phyloP scores from a whole-genome alignment of 2,329 filamentous ascomycete genomes.

The Cercospora sojina region DNA sequence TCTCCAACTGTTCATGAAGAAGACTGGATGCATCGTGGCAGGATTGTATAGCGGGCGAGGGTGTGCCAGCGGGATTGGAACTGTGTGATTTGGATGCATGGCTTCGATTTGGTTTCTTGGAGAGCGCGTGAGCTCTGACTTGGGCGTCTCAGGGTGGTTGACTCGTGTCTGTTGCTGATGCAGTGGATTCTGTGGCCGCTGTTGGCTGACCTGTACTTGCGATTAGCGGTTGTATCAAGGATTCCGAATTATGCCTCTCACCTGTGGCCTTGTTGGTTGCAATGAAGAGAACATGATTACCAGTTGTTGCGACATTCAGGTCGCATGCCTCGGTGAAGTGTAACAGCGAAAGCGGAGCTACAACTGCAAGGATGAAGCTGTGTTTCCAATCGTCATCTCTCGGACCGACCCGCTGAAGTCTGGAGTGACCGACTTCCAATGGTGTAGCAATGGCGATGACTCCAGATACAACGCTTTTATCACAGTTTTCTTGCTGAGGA shows the following conservation, averaged over 20 bases:
- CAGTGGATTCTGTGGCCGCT: conserved; percentile 20
- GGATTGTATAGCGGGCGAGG: conserved; percentile 49
- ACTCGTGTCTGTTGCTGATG: conserved; percentile 36
- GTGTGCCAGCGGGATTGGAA: conserved; percentile 3
- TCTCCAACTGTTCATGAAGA: conserved; percentile 66
- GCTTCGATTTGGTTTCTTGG: conserved; percentile 52
- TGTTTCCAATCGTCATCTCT: not conserved
- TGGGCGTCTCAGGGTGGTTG: conserved; percentile 31
- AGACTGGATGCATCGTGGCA: conserved; percentile 68
- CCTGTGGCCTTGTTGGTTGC: conserved; percentile 23
- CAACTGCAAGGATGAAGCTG: conserved; percentile 8
- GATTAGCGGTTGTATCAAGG: not conserved
- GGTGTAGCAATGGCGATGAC: not conserved
- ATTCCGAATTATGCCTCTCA: not conserved
- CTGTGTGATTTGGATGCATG: conserved; percentile 42
- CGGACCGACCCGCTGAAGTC: conserved; percentile 9
- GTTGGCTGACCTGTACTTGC: conserved; percentile 16
- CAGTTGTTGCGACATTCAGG: not conserved
- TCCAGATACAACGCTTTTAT: not conserved
- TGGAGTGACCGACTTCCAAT: not conserved
- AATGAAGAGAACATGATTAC: conserved; percentile 20
- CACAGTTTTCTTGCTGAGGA: not conserved
- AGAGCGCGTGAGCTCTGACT: conserved; percentile 15
- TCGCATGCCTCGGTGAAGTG: conserved; percentile 14
- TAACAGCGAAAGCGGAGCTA: conserved; percentile 13